Evolutionary conservation across 1,284 basidiomycete species (phyloP).

Genomic region (Trametes hirsuta): DNA sequence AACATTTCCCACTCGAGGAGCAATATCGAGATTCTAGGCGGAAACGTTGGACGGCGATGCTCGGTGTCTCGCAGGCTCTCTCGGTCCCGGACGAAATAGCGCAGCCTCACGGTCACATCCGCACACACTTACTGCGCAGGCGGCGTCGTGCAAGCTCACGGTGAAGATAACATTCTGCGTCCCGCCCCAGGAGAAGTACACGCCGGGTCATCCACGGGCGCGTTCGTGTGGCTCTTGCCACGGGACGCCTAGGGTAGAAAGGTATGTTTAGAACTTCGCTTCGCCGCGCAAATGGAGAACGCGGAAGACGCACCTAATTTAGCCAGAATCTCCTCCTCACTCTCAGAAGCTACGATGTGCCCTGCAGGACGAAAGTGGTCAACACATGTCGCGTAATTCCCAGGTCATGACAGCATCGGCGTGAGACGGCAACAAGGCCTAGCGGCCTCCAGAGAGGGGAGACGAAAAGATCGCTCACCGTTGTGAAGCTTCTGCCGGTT

Average conservation of each 20-base stretch:
- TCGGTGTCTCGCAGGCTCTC: no score
- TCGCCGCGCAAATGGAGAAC: background rate
- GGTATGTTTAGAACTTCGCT: background rate
- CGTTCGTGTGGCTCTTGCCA: constrained; percentile 82
- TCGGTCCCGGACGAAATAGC: no score
- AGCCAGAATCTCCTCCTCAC: constrained; percentile 84
- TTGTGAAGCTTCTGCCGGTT: constrained; percentile 62
- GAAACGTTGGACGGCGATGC: no score
- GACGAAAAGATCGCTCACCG: constrained; percentile 48
- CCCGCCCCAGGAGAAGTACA: background rate
- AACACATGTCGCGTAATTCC: no score
- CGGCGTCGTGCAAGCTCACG: background rate
- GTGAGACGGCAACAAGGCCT: background rate
- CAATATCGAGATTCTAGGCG: background rate
- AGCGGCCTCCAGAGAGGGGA: background rate
- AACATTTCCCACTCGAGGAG: background rate
- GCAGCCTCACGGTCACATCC: background rate
- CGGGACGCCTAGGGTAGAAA: constrained; percentile 51
- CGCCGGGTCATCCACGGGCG: constrained; percentile 33
- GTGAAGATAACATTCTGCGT: background rate
- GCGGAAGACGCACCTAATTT: constrained; percentile 53
- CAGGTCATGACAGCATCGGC: background rate
- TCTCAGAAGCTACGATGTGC: constrained; percentile 76
- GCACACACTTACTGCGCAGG: background rate
- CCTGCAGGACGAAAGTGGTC: constrained; percentile 45